Evolutionary conservation across 2,329 filamentous ascomycete species (phyloP), one percentile per base, ranked within the genome.

Genomic region (Hypoxylon sp.): DNA sequence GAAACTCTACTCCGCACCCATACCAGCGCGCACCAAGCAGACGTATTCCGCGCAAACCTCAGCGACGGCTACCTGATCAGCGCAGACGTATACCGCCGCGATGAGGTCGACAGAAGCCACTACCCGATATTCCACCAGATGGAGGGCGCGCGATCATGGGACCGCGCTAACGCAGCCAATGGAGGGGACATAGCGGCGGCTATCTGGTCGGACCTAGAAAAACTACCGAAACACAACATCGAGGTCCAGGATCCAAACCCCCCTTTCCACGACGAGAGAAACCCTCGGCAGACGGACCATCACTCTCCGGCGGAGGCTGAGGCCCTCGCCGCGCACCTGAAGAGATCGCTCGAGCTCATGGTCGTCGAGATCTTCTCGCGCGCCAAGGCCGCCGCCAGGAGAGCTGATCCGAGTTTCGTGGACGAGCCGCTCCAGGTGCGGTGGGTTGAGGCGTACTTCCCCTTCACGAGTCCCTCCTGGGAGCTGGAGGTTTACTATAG

Each of bases 41-140:
- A 96, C 77, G 86, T 92, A 65, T 93, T 98, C 85, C 85, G 90
- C 72, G 84, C 87, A 65, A 89, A 94, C 80, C 81, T 87, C 60
- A 91, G 87, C 73, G 86, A 90, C 38, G 96, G 95, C 2, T 99
- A 94, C 78, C 91, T 97, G 34, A 92, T 99, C 77, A 92, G 91
- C 65, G 96, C 95, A 23, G 96, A 99, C 79, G 96, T 99, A 17
- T 99, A 98, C 80, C 89, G 96, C 46, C 88, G 96, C 71, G 96
- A 99, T 86, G 94, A 95, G 62, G 91, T 99, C 75, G 96, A 99
- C 80, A 89, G 93, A 62, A 96, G 91, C 73, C 96, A 99, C 81
- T 98, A 98, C 80, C 96, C 96, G 0, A 89, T 97, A 64, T 99
- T 99, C 80, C 96, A 99, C 81, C 96, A 99, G 82, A 98, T 98